phyloP scores from a whole-genome alignment of 768 basidiomycete genomes.

The Porpolomopsis calyptriformis region DNA sequence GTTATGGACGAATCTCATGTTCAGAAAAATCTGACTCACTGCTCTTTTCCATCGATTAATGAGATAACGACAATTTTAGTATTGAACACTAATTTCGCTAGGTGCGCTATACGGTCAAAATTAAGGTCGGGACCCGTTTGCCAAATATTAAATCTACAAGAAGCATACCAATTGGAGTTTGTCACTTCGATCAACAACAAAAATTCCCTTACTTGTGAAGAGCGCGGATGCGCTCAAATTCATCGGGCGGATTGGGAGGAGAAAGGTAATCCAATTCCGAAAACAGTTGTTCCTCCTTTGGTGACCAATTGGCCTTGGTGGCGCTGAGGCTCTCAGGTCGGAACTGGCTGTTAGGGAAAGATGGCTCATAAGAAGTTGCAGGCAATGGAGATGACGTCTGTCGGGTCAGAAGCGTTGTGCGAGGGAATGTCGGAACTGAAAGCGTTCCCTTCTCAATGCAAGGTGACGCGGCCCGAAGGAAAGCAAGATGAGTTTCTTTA shows the following conservation, averaged over 20 bases:
- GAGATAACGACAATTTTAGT: slow-evolving; percentile 79
- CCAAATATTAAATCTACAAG: slow-evolving; percentile 73
- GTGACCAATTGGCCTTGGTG: slow-evolving; percentile 35
- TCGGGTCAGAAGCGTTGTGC: slow-evolving; percentile 44
- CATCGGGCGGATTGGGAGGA: slow-evolving; percentile 79
- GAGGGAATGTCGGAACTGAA: slow-evolving; percentile 38
- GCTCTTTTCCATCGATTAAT: slow-evolving; percentile 73
- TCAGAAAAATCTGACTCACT: slow-evolving; percentile 39
- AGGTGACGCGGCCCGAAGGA: slow-evolving; percentile 7
- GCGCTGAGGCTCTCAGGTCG: slow-evolving; percentile 20
- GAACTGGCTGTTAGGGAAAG: slow-evolving; percentile 22
- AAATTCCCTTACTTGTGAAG: slow-evolving; percentile 66
- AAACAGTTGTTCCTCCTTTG: slow-evolving; percentile 62
- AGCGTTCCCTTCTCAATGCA: slow-evolving; percentile 15
- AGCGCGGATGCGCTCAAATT: slow-evolving; percentile 71
- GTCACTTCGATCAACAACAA: no score
- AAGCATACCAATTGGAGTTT: no score
- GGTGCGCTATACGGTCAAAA: slow-evolving; percentile 88
- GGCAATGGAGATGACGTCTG: slow-evolving; percentile 60
- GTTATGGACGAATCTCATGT: slow-evolving; percentile 2
- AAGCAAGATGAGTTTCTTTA: slow-evolving; percentile 2
- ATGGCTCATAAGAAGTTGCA: slow-evolving; percentile 26
- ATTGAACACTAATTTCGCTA: slow-evolving; percentile 87
- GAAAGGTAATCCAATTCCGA: slow-evolving; percentile 55
- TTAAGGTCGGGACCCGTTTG: slow-evolving; percentile 78